Base-by-base conservation (phyloP, 2,329 filamentous ascomycete species). In the Neopestalotiopsis clavispora region DNA sequence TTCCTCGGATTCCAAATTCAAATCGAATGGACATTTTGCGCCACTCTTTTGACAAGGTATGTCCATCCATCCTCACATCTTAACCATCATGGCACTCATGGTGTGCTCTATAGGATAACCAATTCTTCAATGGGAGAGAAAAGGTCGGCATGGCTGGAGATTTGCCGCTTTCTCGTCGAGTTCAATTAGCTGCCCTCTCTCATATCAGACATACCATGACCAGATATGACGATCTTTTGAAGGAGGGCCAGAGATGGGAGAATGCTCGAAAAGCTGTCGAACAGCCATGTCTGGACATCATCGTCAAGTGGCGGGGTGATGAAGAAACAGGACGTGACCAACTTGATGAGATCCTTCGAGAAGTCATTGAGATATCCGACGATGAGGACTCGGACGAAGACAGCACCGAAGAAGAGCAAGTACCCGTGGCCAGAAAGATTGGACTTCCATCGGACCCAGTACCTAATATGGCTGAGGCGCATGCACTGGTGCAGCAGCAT, bases 271-370 rank as follows among this genome's bases (percentile, higher is more conserved):
- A 86, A 79, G 84, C 85, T 56, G 89, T 91, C 59, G 88, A 91
- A 73, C 79, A 84, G 40, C 80, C 89, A 14, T 91, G 90, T 71
- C 81, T 91, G 60, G 89, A 91, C 72, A 83, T 89, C 66, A 86
- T 92, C 77, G 86, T 91, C 83, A 91, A 91, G 86, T 92, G 90
- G 90, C 89, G 90, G 81, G 90, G 90, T 67, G 90, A 92, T 73
- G 90, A 92, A 77, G 90, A 92, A 76, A 91, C 86, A 20, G 90
- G 90, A 32, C 87, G 89, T 63, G 89, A 92, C 73, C 88, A 91
- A 76, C 83, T 91, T 17, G 89, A 91, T 69, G 89, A 91, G 75
- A 90, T 91, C 68, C 81, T 91, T 42, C 84, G 88, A 65, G 90
- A 92, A 77, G 88, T 91, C 12, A 87, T 91, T 66, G 86, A 91